Conservation (phyloP, 768 basidiomycete genomes). For the Tulasnella sp. region DNA sequence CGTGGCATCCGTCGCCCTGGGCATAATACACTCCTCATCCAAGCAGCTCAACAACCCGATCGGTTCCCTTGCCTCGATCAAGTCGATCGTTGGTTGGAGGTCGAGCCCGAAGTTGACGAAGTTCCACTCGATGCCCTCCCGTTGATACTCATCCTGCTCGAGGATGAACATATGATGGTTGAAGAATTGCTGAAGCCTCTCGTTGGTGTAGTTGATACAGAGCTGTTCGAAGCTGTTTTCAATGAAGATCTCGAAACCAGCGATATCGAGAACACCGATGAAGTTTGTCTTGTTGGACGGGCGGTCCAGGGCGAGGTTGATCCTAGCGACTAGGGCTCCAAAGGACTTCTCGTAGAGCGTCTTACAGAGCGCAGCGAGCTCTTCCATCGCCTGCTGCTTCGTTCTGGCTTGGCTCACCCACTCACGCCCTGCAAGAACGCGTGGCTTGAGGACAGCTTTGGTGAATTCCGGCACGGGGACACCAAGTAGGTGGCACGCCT, state of each 20-base stretch:
- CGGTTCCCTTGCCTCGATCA: slow-evolving; percentile 71
- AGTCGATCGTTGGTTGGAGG: slow-evolving; percentile 94
- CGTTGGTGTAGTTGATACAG: slow-evolving; percentile 97
- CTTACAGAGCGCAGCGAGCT: slow-evolving; percentile 84
- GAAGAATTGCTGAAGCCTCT: slow-evolving; percentile 95
- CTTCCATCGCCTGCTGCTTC: slow-evolving; percentile 83
- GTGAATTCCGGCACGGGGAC: slow-evolving; percentile 80
- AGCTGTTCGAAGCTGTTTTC: slow-evolving; percentile 95
- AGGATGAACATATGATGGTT: slow-evolving; percentile 99
- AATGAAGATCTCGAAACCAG: slow-evolving; percentile 86
- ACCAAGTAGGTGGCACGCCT: slow-evolving; percentile 82
- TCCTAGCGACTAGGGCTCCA: slow-evolving; percentile 83
- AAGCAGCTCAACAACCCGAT: slow-evolving; percentile 89
- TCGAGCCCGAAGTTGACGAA: slow-evolving; percentile 97
- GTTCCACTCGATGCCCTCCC: slow-evolving; percentile 95
- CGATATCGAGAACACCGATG: slow-evolving; percentile 97
- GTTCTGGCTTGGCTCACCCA: slow-evolving; percentile 94
- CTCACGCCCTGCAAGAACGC: slow-evolving; percentile 87
- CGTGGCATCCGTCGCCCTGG: slow-evolving; percentile 89
- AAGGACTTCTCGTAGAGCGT: slow-evolving; percentile 97
- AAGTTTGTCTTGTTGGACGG: slow-evolving; percentile 88
- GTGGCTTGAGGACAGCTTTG: slow-evolving; percentile 78
- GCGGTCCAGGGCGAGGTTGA: slow-evolving; percentile 88
- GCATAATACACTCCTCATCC: slow-evolving; percentile 99
- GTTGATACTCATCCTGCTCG: slow-evolving; percentile 96